Conservation (phyloP, 495 filamentous ascomycete species). For the Hypoxylon trugodes region DNA sequence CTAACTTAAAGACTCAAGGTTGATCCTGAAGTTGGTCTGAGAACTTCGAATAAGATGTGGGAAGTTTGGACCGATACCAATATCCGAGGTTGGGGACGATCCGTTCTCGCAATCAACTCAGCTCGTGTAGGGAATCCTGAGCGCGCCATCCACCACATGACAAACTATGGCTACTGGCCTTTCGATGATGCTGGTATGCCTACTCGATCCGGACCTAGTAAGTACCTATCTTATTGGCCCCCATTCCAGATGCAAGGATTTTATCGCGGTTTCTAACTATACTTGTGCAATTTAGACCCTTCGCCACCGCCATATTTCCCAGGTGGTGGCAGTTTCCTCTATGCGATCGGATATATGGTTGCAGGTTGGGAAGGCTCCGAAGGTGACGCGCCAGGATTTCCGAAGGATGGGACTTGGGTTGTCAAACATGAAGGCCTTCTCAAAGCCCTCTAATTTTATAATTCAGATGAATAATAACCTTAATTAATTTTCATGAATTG, state of each 20-base stretch:
- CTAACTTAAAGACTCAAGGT: slow-evolving; percentile 12
- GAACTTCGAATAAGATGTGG: slow-evolving; percentile 45
- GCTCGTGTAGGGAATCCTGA: slow-evolving; percentile 46
- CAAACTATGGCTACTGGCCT: slow-evolving; percentile 43
- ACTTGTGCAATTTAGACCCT: slow-evolving; percentile 7
- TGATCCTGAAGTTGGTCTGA: slow-evolving; percentile 43
- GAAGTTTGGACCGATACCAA: slow-evolving; percentile 50
- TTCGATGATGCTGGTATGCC: slow-evolving; percentile 55
- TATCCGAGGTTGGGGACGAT: slow-evolving; percentile 53
- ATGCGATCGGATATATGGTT: slow-evolving; percentile 36
- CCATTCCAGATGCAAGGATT: not conserved
- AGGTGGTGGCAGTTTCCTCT: slow-evolving; percentile 34
- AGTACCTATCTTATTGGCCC: not conserved
- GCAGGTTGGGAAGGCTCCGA: slow-evolving; percentile 37
- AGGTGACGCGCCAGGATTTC: slow-evolving; percentile 33
- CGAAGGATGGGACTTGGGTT: slow-evolving; percentile 27
- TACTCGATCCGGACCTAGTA: slow-evolving; percentile 42
- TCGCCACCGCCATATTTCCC: slow-evolving; percentile 34
- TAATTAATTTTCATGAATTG: too few relatives aligned
- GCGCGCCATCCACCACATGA: slow-evolving; percentile 47
- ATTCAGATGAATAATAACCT: too few relatives aligned
- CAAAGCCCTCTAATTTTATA: slow-evolving; percentile 34
- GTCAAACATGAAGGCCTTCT: slow-evolving; percentile 26
- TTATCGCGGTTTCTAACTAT: not conserved
- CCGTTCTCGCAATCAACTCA: slow-evolving; percentile 49